Evolutionary conservation across 1,284 basidiomycete species (phyloP).

Genomic region (Apiotrichum mycotoxinovorans): DNA sequence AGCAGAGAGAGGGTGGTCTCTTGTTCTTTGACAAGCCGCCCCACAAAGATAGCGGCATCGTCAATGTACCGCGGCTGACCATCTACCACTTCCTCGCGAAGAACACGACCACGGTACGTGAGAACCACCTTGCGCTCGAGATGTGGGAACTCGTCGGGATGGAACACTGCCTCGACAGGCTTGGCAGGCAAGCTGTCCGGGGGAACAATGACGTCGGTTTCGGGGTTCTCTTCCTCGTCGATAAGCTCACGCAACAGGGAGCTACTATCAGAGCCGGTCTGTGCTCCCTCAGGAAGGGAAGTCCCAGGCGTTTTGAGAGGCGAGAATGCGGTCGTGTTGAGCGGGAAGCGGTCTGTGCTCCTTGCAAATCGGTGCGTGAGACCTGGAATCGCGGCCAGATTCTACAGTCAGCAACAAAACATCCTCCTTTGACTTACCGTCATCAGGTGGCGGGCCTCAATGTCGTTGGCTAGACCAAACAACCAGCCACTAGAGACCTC

Average conservation of each 20-base stretch:
- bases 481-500: constrained; percentile 20
- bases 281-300: not conserved
- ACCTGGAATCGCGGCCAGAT: not conserved
- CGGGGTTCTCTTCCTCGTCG: no score
- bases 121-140: constrained; percentile 15
- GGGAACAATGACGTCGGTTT: not conserved
- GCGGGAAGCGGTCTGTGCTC: not conserved
- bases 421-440: not conserved
- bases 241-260: no score
- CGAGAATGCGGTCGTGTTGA: constrained; percentile 1
- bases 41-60: constrained; percentile 35
- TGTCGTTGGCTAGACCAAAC: constrained; percentile 12
- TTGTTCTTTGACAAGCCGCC: constrained; percentile 26
- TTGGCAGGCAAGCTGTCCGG: not conserved
- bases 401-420: constrained; percentile 5
- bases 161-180: not conserved
- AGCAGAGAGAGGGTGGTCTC: constrained; percentile 28
- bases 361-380: not conserved
- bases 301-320: not conserved
- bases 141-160: constrained; percentile 4
- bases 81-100: constrained; percentile 18
- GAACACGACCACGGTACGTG: constrained; percentile 29
- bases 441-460: constrained; percentile 18
- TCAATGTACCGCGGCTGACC: constrained; percentile 26
- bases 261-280: not conserved